Conservation (phyloP, 805 yeast species). For the Grigorovia transvaalensis region DNA sequence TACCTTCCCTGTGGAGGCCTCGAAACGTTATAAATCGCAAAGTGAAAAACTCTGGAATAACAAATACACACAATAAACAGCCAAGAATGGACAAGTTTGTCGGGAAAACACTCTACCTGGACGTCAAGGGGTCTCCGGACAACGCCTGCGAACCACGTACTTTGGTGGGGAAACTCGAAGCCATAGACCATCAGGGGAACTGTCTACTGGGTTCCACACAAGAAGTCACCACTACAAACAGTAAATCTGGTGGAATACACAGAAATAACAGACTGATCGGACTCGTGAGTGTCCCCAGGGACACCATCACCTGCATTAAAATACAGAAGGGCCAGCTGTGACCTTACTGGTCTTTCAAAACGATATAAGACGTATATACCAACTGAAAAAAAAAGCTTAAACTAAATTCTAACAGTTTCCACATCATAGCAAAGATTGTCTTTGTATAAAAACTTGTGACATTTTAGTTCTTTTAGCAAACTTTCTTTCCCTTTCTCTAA, state of each 20-base stretch:
- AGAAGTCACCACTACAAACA: constrained; percentile 9
- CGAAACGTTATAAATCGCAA: not conserved
- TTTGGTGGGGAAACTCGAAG: constrained; percentile 32
- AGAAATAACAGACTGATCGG: constrained; percentile 34
- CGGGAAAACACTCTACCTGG: constrained; percentile 28
- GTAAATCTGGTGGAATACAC: constrained; percentile 27
- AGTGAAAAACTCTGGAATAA: not conserved
- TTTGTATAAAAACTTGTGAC: not conserved
- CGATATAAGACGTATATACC: too few species aligned
- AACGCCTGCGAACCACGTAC: constrained; percentile 15
- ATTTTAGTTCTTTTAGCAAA: not conserved
- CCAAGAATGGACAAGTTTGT: constrained; percentile 13
- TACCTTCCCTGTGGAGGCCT: not conserved
- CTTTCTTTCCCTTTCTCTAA: not conserved
- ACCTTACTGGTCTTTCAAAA: not conserved
- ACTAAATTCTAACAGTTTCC: not conserved
- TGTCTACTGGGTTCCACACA: constrained; percentile 22
- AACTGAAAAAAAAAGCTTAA: too few species aligned
- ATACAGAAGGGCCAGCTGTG: constrained; percentile 2
- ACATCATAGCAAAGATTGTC: not conserved
- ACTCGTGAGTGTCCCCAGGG: constrained; percentile 42
- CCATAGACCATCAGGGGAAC: constrained; percentile 37
- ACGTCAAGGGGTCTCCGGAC: constrained; percentile 19
- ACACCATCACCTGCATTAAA: constrained; percentile 26
- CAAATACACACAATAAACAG: not conserved